Base-by-base conservation (phyloP, 176 grass and related monocot genomes). In the Carex littledalei region DNA sequence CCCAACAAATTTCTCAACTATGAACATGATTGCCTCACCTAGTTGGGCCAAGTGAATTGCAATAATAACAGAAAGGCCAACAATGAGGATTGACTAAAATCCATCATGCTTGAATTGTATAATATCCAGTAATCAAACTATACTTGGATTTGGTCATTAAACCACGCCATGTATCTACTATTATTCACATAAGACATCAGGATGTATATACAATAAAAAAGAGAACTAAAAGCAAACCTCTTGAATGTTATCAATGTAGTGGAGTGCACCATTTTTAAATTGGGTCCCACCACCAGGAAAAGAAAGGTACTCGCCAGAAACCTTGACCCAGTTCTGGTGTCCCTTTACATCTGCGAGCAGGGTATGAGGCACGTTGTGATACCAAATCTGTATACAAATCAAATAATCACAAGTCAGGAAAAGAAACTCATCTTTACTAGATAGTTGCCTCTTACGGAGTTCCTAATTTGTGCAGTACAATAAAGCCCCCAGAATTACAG, bases 261-360 rank as follows among this genome's bases (percentile, higher is more conserved):
- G 92, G 3, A 97, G 84, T 55, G 94, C 92, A 17, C 92, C 89
- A 78, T 97, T 87, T 85, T 89, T 94, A 86, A 97, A 97, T 84
- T 97, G 92, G 26, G 94, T 97, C 29, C 94, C 94, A 81, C 94
- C 94, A 73, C 92, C 94, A 3, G 94, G 94, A 85, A 97, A 97
- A 21, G 92, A 91, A 11, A 97, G 87, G 87, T 91, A 66, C 86
- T 97, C 94, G 52, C 94, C 94, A 78, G 94, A 88, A 26, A 97
- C 84, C 84, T 90, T 91, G 64, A 97, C 90, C 94, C 94, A 97
- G 84, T 97, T 97, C 86, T 94, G 94, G 57, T 91, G 92, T 14
- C 89, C 92, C 72, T 97, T 97, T 57, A 88, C 79, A 35, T 72
- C 87, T 6, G 90, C 94, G 9, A 97, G 90, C 87, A 14, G 26